Evolutionary conservation across 495 filamentous ascomycete genomes (phyloP).

Genomic region (Articulospora tetracladia): DNA sequence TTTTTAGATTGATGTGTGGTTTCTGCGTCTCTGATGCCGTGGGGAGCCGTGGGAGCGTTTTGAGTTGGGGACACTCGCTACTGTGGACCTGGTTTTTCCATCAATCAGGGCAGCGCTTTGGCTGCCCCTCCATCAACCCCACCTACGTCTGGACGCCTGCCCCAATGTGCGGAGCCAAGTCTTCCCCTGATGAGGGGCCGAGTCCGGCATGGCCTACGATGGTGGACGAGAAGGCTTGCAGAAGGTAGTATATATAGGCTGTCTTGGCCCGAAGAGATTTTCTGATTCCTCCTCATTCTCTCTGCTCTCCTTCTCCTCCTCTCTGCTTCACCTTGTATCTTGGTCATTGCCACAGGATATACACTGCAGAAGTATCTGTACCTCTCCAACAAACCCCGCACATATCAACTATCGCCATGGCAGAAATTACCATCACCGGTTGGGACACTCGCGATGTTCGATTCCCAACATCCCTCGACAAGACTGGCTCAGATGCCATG

Average conservation of each 20-base stretch:
- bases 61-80: background rate
- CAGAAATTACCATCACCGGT: conserved; percentile 75
- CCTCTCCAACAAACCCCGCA: background rate
- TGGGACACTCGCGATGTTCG: conserved; percentile 81
- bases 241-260: background rate
- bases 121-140: background rate
- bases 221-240: background rate
- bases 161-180: background rate
- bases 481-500: conserved; percentile 96
- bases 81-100: background rate
- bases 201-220: background rate
- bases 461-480: conserved; percentile 92
- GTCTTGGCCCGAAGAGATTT: background rate
- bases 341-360: background rate
- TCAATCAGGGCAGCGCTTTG: background rate
- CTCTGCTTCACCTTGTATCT: background rate
- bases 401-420: conserved; percentile 28
- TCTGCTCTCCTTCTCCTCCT: background rate
- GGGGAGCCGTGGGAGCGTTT: background rate
- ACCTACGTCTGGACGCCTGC: background rate
- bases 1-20: background rate
- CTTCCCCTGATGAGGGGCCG: background rate
- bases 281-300: background rate
- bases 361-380: background rate
- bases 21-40: background rate